Base-by-base conservation (phyloP, 2,329 filamentous ascomycete genomes). In the Cyanodermella asteris region DNA sequence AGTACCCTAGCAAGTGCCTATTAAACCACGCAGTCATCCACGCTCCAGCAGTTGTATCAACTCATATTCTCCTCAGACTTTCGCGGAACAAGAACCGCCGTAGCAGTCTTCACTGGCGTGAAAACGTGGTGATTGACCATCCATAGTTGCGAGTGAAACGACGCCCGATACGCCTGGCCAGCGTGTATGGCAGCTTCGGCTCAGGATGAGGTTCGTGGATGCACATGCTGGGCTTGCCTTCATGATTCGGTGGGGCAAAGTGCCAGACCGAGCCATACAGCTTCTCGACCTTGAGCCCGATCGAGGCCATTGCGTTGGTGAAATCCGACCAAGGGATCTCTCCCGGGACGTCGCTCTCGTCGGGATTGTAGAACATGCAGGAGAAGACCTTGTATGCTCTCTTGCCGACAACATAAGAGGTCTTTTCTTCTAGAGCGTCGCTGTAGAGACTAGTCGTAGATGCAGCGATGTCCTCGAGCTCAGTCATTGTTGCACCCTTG, bases 231-330 rank as follows among this genome's bases (percentile, higher is more conserved):
- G 55, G 41, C 19, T 53, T 44, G 26, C 56, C 49, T 13, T 53
- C 30, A n/a, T n/a, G n/a, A 3, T 34, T 35, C 4, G 38, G 38
- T 4, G 56, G 57, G 9, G 45, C 48, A 31, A 71, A 71, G 7
- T 66, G 58, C 66, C 66, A 72, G 0, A 58, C 57, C 1, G 60
- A 69, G 0, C 64, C 62, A 30, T 67, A 65, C 1, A 69, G 47
- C 41, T 72, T 69, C 40, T 64, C 45, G 0, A 51, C 51, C 0
- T 36, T 30, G 26, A 71, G 67, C 0, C 62, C 64, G 0, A 49
- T 47, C 0, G 45, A 45, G 0, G 35, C 32, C 54, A 68, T 57
- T 0, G 61, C 60, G 29, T 56, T 51, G 3, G 65, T 35, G 29
- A 66, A 60, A 25, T 66, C 59, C 3, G 33, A 40, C 63, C 61